Conservation (phyloP, 768 basidiomycete genomes). For the Boletellus ananiceps region DNA sequence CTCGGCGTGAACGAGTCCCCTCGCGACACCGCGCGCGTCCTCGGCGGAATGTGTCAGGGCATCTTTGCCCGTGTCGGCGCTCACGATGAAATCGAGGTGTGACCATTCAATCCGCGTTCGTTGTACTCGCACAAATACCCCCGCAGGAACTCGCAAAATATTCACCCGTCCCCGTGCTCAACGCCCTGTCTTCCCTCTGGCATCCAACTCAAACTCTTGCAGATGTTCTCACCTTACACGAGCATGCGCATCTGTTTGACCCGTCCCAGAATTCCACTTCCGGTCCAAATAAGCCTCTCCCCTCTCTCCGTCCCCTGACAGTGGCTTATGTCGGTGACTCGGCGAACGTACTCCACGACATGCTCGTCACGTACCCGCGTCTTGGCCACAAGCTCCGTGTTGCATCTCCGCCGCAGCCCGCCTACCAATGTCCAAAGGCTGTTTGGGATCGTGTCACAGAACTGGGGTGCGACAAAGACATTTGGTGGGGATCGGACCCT, state of each 20-base stretch:
- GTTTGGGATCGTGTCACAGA: slow-evolving; percentile 83
- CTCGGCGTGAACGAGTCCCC: slow-evolving; percentile 90
- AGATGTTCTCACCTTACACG: slow-evolving; percentile 86
- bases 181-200: slow-evolving; percentile 93
- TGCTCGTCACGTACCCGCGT: slow-evolving; percentile 92
- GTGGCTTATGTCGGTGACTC: slow-evolving; percentile 93
- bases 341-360: slow-evolving; percentile 94
- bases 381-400: slow-evolving; percentile 84
- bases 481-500: slow-evolving; percentile 75
- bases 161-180: slow-evolving; percentile 91
- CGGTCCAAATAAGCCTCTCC: slow-evolving; percentile 32
- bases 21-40: slow-evolving; percentile 80
- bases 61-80: slow-evolving; percentile 95
- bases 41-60: slow-evolving; percentile 94
- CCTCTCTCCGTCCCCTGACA: slow-evolving; percentile 71
- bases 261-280: slow-evolving; percentile 16
- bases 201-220: slow-evolving; percentile 96
- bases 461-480: slow-evolving; percentile 65
- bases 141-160: slow-evolving; percentile 83
- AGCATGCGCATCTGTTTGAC: slow-evolving; percentile 57
- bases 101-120: slow-evolving; percentile 17
- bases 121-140: neutral
- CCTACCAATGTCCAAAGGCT: slow-evolving; percentile 60
- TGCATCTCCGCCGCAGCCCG: slow-evolving; percentile 62
- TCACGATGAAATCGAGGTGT: slow-evolving; percentile 88